Conservation (phyloP, 73 alveolate genomes). For the Stentor coeruleus region DNA sequence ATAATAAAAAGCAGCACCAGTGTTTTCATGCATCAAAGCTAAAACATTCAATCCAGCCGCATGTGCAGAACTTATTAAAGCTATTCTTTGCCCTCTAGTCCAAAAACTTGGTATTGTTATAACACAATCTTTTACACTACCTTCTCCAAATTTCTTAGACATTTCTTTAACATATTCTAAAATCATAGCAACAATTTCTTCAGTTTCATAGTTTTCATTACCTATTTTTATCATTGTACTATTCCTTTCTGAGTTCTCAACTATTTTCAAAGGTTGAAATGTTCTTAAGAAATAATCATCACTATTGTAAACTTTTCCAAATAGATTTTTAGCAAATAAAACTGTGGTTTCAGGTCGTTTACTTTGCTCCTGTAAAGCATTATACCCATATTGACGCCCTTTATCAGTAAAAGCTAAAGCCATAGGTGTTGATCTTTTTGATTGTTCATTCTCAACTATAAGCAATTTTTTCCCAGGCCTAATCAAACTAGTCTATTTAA, state of each 20-base stretch:
- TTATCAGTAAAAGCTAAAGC: constrained; percentile 60
- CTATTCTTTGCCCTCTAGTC: constrained; percentile 88
- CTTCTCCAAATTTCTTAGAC: constrained; percentile 50
- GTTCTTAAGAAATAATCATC: constrained; percentile 12
- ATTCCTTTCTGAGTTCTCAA: constrained; percentile 23
- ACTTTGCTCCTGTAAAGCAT: constrained; percentile 56
- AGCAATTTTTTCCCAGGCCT: constrained; percentile 90
- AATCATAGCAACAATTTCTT: constrained; percentile 68
- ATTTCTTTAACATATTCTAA: constrained; percentile 52
- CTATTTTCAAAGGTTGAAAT: constrained; percentile 31
- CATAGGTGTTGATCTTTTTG: constrained; percentile 80
- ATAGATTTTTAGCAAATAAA: constrained; percentile 36
- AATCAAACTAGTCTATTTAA: constrained; percentile 37
- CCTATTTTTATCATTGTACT: constrained; percentile 39
- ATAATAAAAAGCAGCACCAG: constrained; percentile 95
- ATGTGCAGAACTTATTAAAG: constrained; percentile 82
- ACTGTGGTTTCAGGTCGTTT: constrained; percentile 56
- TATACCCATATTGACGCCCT: constrained; percentile 64
- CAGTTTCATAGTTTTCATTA: constrained; percentile 46
- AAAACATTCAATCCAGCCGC: constrained; percentile 82
- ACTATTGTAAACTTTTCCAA: constrained; percentile 34
- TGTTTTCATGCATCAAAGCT: constrained; percentile 91
- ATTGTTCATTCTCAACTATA: constrained; percentile 82
- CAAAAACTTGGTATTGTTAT: constrained; percentile 85
- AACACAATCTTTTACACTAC: constrained; percentile 57